A percentile compares a stretch with the other conserved stretches of the same genome.
phyloP scores from a whole-genome alignment of 768 basidiomycete genomes.

The Leucosporidium yakuticum region DNA sequence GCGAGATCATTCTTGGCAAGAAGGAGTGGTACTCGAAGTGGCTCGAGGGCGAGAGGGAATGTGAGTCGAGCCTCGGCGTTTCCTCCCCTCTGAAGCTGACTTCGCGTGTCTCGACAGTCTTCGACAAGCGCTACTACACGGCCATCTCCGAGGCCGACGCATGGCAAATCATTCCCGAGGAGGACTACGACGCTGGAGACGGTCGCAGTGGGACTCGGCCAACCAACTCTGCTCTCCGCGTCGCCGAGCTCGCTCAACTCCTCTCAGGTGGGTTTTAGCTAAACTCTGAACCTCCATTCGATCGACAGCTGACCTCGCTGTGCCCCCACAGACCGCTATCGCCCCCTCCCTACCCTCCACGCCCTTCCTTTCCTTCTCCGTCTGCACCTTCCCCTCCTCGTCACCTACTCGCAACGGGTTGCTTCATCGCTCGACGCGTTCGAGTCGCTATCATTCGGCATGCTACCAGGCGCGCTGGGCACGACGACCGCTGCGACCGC shows the following conservation, averaged over 20 bases:
- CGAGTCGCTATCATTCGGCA: slow-evolving; percentile 77
- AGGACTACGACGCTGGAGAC: slow-evolving; percentile 49
- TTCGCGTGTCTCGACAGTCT: slow-evolving; percentile 53
- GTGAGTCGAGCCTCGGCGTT: slow-evolving; percentile 50
- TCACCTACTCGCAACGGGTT: slow-evolving; percentile 70
- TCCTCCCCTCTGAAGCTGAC: not conserved
- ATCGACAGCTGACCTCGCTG: not conserved
- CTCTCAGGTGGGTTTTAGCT: slow-evolving; percentile 61
- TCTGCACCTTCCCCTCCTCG: slow-evolving; percentile 78
- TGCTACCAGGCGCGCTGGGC: slow-evolving; percentile 79
- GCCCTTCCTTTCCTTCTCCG: slow-evolving; percentile 72
- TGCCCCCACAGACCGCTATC: slow-evolving; percentile 56
- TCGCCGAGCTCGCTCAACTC: slow-evolving; percentile 82
- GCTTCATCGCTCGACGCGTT: slow-evolving; percentile 84
- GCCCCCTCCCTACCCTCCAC: slow-evolving; percentile 72
- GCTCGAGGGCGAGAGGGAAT: slow-evolving; percentile 81
- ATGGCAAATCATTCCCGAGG: slow-evolving; percentile 73
- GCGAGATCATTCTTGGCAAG: slow-evolving; percentile 71
- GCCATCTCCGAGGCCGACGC: slow-evolving; percentile 76
- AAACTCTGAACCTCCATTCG: not conserved
- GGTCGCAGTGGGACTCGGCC: slow-evolving; percentile 49
- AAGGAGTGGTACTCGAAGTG: slow-evolving; percentile 86
- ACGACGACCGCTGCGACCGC: slow-evolving; percentile 60
- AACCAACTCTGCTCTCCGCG: slow-evolving; percentile 73
- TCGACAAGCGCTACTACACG: slow-evolving; percentile 75